phyloP scores from a whole-genome alignment of 2,329 filamentous ascomycete species.

The Fusarium staphyleae region DNA sequence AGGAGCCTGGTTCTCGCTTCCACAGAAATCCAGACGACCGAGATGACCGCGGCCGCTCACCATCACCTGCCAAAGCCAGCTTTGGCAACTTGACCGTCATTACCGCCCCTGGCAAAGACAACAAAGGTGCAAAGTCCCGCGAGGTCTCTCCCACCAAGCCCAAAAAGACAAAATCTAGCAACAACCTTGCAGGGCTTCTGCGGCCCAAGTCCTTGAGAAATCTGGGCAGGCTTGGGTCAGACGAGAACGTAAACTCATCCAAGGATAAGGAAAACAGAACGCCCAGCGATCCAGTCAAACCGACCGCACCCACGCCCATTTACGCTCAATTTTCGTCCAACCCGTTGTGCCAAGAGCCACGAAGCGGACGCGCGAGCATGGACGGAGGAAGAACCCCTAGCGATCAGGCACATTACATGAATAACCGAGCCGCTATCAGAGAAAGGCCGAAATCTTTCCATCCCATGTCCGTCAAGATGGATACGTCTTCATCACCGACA shows the following conservation, averaged over 20 bases:
- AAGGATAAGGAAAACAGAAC: slow-evolving; percentile 85
- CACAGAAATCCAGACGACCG: slow-evolving; percentile 49
- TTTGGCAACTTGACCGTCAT: slow-evolving; percentile 53
- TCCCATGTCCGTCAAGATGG: slow-evolving; percentile 35
- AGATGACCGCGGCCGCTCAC: slow-evolving; percentile 48
- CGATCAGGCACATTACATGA: slow-evolving; percentile 30
- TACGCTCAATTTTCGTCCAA: slow-evolving; percentile 73
- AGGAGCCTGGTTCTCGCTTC: slow-evolving; percentile 50
- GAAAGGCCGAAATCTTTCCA: slow-evolving; percentile 62
- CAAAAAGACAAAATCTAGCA: slow-evolving; percentile 83
- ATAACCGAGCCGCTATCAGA: slow-evolving; percentile 44
- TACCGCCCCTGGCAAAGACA: slow-evolving; percentile 49
- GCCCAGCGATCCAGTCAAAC: slow-evolving; percentile 51
- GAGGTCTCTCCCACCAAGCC: slow-evolving; percentile 66
- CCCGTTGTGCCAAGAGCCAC: slow-evolving; percentile 32
- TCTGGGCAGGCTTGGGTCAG: slow-evolving; percentile 61
- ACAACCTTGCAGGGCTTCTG: slow-evolving; percentile 80
- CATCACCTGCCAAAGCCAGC: slow-evolving; percentile 55
- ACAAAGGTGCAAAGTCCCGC: slow-evolving; percentile 51
- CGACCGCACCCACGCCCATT: slow-evolving; percentile 67
- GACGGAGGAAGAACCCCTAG: slow-evolving; percentile 33
- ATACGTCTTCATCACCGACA: slow-evolving; percentile 33
- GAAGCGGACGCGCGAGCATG: slow-evolving; percentile 37
- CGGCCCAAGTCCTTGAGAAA: slow-evolving; percentile 77
- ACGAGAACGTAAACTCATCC: slow-evolving; percentile 57